Percentiles rank a stretch among this genome's conserved stretches.
Conservation (phyloP, 345 rosid genomes). For the Arabidopsis arenosa region DNA sequence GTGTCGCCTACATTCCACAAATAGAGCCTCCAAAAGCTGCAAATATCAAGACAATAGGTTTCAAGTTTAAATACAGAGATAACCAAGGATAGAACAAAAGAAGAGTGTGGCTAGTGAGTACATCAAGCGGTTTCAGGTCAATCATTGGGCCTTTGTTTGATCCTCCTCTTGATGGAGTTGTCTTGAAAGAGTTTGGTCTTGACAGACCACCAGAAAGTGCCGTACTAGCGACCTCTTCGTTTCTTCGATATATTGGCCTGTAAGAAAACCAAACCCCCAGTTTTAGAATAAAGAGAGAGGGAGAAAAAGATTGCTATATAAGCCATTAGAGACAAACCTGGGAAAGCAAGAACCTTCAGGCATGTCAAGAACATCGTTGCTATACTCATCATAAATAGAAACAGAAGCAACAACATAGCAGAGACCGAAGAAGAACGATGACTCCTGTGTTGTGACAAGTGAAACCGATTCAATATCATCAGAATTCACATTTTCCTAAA, state of each 20-base stretch:
- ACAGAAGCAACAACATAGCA: conserved; percentile 80
- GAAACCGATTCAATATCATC: not conserved
- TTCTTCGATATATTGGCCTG: conserved; percentile 63
- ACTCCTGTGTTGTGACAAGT: conserved; percentile 54
- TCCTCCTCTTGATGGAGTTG: conserved; percentile 56
- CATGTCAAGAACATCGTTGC: conserved; percentile 92
- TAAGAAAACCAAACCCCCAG: not conserved
- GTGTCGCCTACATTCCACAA: conserved; percentile 59
- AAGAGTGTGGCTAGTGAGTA: conserved; percentile 32
- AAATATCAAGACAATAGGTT: not conserved
- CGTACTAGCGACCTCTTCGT: conserved; percentile 37
- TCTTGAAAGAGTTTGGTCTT: conserved; percentile 56
- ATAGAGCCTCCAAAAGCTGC: conserved; percentile 69
- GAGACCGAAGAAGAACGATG: conserved; percentile 86
- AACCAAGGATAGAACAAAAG: not conserved
- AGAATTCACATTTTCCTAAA: not conserved
- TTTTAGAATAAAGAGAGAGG: not conserved
- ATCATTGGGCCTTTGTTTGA: conserved; percentile 61
- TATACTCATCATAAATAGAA: conserved; percentile 93
- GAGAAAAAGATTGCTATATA: not conserved
- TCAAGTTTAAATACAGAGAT: not conserved
- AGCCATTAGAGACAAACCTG: conserved; percentile 45
- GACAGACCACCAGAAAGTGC: conserved; percentile 51
- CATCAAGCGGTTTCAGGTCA: conserved; percentile 87
- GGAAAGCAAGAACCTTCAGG: conserved; percentile 96